These are phyloP conservation scores for Eustoma russellianum DNA, from an alignment of 257 asterid species.

Conservation along the genomic window DNA sequence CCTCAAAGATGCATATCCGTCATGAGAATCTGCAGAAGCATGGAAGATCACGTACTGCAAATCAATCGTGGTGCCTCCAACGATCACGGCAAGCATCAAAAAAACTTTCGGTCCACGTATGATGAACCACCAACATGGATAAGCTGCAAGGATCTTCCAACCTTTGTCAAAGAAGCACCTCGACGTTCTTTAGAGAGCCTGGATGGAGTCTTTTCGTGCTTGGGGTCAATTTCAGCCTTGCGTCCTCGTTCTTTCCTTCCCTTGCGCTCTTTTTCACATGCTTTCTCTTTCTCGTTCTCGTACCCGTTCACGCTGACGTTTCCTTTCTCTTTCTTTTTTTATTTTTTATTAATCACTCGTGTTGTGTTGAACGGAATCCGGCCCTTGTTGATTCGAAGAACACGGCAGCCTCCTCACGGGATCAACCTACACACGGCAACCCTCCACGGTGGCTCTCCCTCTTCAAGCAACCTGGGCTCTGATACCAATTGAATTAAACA, in stretches of 20 bases:
- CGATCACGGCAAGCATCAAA: too few species aligned
- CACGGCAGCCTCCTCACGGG: too few species aligned
- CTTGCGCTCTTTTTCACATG: constrained; percentile 25
- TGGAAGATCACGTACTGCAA: too few species aligned
- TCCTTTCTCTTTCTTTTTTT: constrained; percentile 52
- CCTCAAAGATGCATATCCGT: too few species aligned
- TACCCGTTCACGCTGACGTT: constrained; percentile 39
- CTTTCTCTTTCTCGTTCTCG: constrained; percentile 49
- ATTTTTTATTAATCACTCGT: constrained; percentile 49
- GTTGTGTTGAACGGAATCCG: too few species aligned
- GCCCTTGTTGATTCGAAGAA: too few species aligned
- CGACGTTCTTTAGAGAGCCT: constrained; percentile 73
- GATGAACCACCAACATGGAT: constrained; percentile 80
- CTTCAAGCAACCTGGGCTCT: too few species aligned
- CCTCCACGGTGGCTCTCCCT: too few species aligned
- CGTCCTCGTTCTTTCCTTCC: constrained; percentile 49
- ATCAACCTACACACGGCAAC: too few species aligned
- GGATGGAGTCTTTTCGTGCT: constrained; percentile 66
- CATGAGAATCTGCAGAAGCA: too few species aligned
- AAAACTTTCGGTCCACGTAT: constrained; percentile 99
- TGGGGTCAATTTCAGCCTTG: constrained; percentile 51
- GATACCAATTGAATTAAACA: too few species aligned
- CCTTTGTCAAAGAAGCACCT: constrained; percentile 66
- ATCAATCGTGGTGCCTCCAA: too few species aligned
- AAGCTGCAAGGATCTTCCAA: constrained; percentile 48